phyloP scores from a whole-genome alignment of 2,329 filamentous ascomycete species.

The Coniella vitis region DNA sequence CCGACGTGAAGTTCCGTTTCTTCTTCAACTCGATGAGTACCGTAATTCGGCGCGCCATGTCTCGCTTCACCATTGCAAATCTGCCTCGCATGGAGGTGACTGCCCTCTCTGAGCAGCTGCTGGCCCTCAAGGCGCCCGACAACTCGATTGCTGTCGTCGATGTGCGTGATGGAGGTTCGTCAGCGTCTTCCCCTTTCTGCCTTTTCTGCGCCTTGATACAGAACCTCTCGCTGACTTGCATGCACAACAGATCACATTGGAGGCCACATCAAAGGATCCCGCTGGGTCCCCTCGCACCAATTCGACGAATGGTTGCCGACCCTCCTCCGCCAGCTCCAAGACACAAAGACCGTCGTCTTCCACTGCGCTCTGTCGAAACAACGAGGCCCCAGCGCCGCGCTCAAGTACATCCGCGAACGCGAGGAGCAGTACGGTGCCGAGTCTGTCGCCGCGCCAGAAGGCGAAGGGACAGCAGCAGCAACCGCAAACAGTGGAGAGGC shows the following conservation, averaged over 20 bases:
- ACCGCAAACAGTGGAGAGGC: constrained; percentile 1
- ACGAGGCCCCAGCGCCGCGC: constrained; percentile 75
- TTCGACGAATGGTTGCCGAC: constrained; percentile 75
- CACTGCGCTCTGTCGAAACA: constrained; percentile 92
- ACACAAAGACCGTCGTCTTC: constrained; percentile 82
- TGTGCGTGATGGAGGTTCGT: constrained; percentile 73
- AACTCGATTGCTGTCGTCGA: constrained; percentile 69
- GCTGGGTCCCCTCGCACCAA: constrained; percentile 65
- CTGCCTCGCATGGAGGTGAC: constrained; percentile 63
- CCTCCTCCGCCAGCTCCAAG: constrained; percentile 68
- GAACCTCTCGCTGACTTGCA: not conserved
- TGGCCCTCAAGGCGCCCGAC: constrained; percentile 37
- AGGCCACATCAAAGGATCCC: constrained; percentile 75
- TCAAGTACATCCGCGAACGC: constrained; percentile 69
- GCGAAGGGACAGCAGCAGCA: constrained; percentile 9
- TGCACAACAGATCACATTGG: constrained; percentile 69
- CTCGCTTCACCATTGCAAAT: constrained; percentile 38
- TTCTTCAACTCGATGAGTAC: constrained; percentile 5
- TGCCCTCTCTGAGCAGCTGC: constrained; percentile 59
- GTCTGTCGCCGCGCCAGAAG: constrained; percentile 15
- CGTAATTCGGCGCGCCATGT: constrained; percentile 12
- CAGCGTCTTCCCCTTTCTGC: not conserved
- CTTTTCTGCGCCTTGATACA: not conserved
- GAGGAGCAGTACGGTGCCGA: constrained; percentile 38
- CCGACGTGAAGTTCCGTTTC: not conserved